These are phyloP conservation scores for Xylariaceae sp. DNA, from an alignment of 2,329 filamentous ascomycete genomes.

Conservation along the genomic window DNA sequence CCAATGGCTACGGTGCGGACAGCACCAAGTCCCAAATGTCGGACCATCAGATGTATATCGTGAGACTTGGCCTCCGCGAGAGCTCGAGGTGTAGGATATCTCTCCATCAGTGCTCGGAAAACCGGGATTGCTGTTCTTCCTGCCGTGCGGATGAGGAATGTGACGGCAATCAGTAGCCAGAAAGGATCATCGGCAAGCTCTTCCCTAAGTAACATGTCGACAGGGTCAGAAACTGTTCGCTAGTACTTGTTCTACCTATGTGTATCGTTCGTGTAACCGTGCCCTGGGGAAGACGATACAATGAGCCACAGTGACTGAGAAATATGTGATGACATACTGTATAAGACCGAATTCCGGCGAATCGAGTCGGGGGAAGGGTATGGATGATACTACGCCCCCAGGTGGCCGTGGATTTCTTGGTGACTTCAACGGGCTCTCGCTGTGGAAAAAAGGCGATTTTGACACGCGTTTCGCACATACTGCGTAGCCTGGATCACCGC, in stretches of 20 bases:
- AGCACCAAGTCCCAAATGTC: slow-evolving; percentile 65
- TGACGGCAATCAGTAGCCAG: slow-evolving; percentile 74
- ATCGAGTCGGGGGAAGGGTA: slow-evolving; percentile 65
- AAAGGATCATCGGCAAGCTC: slow-evolving; percentile 71
- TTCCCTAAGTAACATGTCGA: slow-evolving; percentile 40
- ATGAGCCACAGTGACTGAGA: no score
- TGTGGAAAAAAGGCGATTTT: slow-evolving; percentile 34
- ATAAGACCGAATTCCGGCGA: slow-evolving; percentile 69
- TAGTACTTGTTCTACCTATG: no score
- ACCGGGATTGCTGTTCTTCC: slow-evolving; percentile 72
- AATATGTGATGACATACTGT: slow-evolving; percentile 40
- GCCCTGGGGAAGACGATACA: no score
- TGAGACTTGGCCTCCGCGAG: slow-evolving; percentile 55
- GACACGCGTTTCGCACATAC: slow-evolving; percentile 20
- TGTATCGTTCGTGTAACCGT: no score
- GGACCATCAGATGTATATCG: slow-evolving; percentile 60
- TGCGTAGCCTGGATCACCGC: slow-evolving; percentile 1
- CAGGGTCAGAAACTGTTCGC: no score
- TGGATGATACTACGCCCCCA: slow-evolving; percentile 46
- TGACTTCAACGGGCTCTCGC: slow-evolving; percentile 6
- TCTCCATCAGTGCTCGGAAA: slow-evolving; percentile 63
- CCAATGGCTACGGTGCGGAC: slow-evolving; percentile 61
- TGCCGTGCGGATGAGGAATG: slow-evolving; percentile 78
- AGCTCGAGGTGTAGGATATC: slow-evolving; percentile 62
- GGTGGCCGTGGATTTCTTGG: slow-evolving; percentile 32